phyloP scores from a whole-genome alignment of 768 basidiomycete species.

The Sarcodon aspratus region DNA sequence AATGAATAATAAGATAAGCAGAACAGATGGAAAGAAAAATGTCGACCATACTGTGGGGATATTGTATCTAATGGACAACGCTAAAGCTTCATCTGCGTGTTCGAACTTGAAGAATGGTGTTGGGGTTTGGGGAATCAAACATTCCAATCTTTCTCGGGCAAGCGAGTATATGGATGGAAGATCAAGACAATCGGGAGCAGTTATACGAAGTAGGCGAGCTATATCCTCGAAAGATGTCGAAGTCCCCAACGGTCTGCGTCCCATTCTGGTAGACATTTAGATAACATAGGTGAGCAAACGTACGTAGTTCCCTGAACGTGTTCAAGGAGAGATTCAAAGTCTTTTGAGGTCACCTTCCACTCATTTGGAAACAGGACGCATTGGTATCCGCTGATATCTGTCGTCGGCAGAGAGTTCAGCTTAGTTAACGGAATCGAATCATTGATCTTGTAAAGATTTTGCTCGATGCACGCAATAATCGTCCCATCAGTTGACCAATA shows the following conservation, averaged over 20 bases:
- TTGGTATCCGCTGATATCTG: not conserved
- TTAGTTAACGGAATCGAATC: not conserved
- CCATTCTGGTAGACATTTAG: not conserved
- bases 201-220: conserved; percentile 44
- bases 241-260: conserved; percentile 2
- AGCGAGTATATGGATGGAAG: conserved; percentile 39
- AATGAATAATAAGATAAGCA: not conserved
- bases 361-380: not conserved
- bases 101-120: conserved; percentile 23
- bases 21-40: not conserved
- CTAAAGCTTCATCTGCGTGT: conserved; percentile 41
- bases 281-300: not conserved
- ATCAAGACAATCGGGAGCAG: conserved; percentile 44
- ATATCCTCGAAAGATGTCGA: conserved; percentile 29
- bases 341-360: not conserved
- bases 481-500: not conserved
- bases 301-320: not conserved
- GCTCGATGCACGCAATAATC: not conserved
- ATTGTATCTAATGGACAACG: conserved; percentile 34
- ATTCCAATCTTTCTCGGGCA: conserved; percentile 29
- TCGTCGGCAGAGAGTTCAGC: not conserved
- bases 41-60: conserved; percentile 34
- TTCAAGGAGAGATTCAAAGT: not conserved
- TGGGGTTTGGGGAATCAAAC: conserved; percentile 39
- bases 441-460: not conserved